Base-by-base conservation (phyloP, 306 rosid genomes). In the Hippophae tibetana region DNA sequence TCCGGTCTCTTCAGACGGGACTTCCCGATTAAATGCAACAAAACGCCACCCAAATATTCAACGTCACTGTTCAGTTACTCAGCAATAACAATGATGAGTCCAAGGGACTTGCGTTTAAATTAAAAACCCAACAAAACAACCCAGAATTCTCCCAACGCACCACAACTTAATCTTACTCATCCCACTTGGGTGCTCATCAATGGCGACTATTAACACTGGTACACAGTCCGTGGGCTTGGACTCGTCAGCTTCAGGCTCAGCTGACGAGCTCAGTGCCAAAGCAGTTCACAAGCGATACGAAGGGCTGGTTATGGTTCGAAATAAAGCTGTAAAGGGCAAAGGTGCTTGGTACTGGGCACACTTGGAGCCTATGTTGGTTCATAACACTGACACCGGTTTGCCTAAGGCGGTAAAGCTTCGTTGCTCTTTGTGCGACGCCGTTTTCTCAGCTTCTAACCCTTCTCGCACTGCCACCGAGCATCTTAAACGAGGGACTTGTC, bases 331-430 rank as follows among this genome's bases (percentile, higher is more conserved):
- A 53, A 90, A 85, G 69, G 97, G 97, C 0, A 90, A 90, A 75
- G 97, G 97, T 5, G 97, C 97, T 14, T 90, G 97, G 97, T 90
- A 90, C 62, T 90, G 97, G 97, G 73, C 76, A 8, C 97, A 87
- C 84, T 60, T 90, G n/a, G 95, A 90, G 66, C 97, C 97, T 52
- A 26, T 90, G 18, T 69, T 90, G 41, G 74, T 82, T 49, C 87
- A 74, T 40, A 74, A 82, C 79, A 12, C 78, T 51, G 97, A 90
- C 43, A 84, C 94, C 5, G 95, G 94, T 1, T 55, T 87, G 1
- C 90, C 96, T 1, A 87, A 90, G 52, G 90, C 97, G 31, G 97
- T 90, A 8, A 90, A 90, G 73, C 95, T 90, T 43, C 75, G 94
- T n/a, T 90, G 97, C 64, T 63, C 80, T 2, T 44, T 87, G 3